A percentile compares a stretch with the other conserved stretches of the same genome.
Conservation (phyloP, 495 filamentous ascomycete genomes). For the Physcia stellaris region DNA sequence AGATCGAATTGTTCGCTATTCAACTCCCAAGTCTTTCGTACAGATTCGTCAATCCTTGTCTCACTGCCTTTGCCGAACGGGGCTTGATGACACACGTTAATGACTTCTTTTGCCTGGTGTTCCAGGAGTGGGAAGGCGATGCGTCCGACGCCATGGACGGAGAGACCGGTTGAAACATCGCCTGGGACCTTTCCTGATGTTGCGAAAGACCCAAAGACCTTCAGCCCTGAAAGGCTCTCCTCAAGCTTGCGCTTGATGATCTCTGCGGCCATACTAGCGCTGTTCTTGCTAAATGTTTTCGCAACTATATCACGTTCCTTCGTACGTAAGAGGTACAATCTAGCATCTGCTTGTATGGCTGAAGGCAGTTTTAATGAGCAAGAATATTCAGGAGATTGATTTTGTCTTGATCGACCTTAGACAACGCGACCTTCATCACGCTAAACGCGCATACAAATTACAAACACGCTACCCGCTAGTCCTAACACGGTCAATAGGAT, state of each 20-base stretch:
- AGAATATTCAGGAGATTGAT: too few relatives aligned
- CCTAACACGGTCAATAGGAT: too few relatives aligned
- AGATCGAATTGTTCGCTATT: background rate
- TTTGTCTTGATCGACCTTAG: too few relatives aligned
- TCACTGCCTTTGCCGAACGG: constrained; percentile 1
- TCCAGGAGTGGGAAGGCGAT: background rate
- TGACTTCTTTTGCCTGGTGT: background rate
- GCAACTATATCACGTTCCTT: too few relatives aligned
- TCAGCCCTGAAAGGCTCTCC: background rate
- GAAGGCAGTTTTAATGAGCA: too few relatives aligned
- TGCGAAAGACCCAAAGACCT: background rate
- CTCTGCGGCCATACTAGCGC: too few relatives aligned
- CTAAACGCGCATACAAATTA: too few relatives aligned
- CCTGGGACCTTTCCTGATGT: background rate
- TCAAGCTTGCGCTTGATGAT: background rate
- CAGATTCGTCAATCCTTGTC: background rate
- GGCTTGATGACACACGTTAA: constrained; percentile 1
- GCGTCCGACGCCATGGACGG: background rate
- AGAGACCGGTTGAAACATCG: background rate
- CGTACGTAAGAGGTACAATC: too few relatives aligned
- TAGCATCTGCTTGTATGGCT: too few relatives aligned
- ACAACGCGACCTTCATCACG: too few relatives aligned
- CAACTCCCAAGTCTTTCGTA: background rate
- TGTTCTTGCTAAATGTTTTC: too few relatives aligned
- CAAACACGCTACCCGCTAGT: too few relatives aligned